Percentiles rank a stretch among this genome's conserved stretches.
Evolutionary conservation across 257 asterid species (phyloP).

Genomic region (Solanum medicagineum): DNA sequence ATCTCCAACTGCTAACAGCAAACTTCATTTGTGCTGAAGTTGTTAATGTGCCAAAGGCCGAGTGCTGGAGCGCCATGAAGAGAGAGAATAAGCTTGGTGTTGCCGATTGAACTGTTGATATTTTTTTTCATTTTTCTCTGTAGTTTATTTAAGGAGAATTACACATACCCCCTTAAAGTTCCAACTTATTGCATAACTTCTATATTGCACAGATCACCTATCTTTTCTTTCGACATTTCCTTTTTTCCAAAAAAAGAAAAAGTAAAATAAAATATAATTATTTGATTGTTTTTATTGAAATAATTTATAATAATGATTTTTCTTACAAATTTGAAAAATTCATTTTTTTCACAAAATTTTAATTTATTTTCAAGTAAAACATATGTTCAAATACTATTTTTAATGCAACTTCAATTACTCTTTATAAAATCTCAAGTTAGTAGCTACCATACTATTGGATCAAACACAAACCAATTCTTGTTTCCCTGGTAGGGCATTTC

Average conservation of each 20-base stretch:
- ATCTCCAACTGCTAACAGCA: conserved; percentile 1
- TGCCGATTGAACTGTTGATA: not conserved
- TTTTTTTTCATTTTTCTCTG: not conserved
- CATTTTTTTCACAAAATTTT: too few relatives aligned
- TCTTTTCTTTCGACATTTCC: too few relatives aligned
- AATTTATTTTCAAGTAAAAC: too few relatives aligned
- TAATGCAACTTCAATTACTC: not conserved
- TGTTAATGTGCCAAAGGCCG: not conserved
- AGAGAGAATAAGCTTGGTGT: not conserved
- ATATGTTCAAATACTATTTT: not conserved
- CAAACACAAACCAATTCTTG: not conserved
- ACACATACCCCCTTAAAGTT: not conserved
- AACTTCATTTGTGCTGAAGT: not conserved
- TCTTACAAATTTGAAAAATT: too few relatives aligned
- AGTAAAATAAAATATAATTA: too few relatives aligned
- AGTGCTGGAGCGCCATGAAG: not conserved
- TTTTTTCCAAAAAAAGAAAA: too few relatives aligned
- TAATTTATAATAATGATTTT: too few relatives aligned
- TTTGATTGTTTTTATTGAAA: too few relatives aligned
- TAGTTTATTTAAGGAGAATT: not conserved
- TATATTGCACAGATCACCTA: too few relatives aligned
- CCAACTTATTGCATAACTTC: not conserved
- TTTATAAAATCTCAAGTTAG: not conserved
- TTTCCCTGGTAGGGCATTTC: not conserved
- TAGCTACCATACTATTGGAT: not conserved